A percentile compares a stretch with the other conserved stretches of the same genome.
These are phyloP conservation scores for Teratosphaeria nubilosa DNA, from an alignment of 2,329 filamentous ascomycete species.

Conservation along the genomic window DNA sequence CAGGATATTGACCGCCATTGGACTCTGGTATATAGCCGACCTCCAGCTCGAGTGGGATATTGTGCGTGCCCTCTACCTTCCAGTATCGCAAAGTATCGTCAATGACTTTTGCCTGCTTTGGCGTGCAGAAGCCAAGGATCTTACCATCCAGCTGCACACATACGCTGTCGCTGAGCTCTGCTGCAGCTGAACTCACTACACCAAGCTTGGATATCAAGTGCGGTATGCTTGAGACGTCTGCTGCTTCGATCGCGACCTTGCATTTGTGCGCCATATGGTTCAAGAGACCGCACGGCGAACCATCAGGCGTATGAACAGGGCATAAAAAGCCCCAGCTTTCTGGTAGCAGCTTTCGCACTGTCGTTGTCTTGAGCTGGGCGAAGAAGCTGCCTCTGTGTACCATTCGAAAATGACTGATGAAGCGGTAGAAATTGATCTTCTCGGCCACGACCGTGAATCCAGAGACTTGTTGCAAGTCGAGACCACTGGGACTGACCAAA, in stretches of 20 bases:
- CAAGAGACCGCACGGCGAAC: slow-evolving; percentile 82
- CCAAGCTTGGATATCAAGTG: slow-evolving; percentile 69
- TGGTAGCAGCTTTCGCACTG: slow-evolving; percentile 85
- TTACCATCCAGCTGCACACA: slow-evolving; percentile 83
- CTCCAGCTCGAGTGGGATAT: slow-evolving; percentile 74
- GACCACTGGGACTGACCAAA: slow-evolving; percentile 75
- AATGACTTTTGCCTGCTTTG: slow-evolving; percentile 69
- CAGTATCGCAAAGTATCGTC: slow-evolving; percentile 83
- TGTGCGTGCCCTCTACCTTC: slow-evolving; percentile 82
- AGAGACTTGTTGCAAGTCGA: slow-evolving; percentile 88
- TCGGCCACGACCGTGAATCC: slow-evolving; percentile 96
- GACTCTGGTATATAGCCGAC: slow-evolving; percentile 86
- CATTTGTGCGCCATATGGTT: slow-evolving; percentile 96
- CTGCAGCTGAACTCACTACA: slow-evolving; percentile 63
- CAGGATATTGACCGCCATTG: slow-evolving; percentile 87
- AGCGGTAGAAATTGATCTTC: slow-evolving; percentile 97
- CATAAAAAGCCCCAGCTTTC: slow-evolving; percentile 98
- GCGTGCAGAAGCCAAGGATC: slow-evolving; percentile 82
- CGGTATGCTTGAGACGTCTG: slow-evolving; percentile 67
- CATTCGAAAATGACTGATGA: slow-evolving; percentile 98
- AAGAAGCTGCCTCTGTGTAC: slow-evolving; percentile 99
- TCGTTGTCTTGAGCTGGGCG: slow-evolving; percentile 92
- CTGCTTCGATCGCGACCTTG: slow-evolving; percentile 65
- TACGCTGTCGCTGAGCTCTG: slow-evolving; percentile 72
- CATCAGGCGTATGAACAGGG: slow-evolving; percentile 94